phyloP scores from a whole-genome alignment of 352 stramenopile genomes.

The Phytophthora boehmeriae region DNA sequence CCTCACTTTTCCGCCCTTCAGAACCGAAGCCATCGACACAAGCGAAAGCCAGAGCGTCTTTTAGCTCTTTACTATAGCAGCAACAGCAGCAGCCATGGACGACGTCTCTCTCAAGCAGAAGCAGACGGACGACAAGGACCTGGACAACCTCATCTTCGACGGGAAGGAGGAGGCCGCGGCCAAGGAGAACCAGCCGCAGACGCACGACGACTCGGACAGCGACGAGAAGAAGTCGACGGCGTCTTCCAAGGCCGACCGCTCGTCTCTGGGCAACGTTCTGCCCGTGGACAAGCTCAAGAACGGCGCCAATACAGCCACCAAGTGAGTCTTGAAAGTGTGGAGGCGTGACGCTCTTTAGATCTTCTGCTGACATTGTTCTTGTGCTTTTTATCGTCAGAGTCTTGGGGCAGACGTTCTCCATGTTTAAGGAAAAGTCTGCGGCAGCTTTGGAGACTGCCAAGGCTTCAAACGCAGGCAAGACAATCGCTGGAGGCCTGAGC shows the following conservation, averaged over 20 bases:
- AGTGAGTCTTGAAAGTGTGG: slow-evolving; percentile 43
- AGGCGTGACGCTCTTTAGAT: neutral
- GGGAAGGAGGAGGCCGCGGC: slow-evolving; percentile 49
- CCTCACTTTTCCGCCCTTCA: slow-evolving; percentile 27
- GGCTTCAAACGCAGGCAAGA: slow-evolving; percentile 72
- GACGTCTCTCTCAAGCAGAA: slow-evolving; percentile 65
- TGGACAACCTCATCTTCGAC: slow-evolving; percentile 88
- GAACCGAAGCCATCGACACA: slow-evolving; percentile 7
- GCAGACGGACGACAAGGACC: slow-evolving; percentile 70
- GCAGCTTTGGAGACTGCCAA: slow-evolving; percentile 80
- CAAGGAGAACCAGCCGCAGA: slow-evolving; percentile 39
- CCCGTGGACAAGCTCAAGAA: slow-evolving; percentile 91
- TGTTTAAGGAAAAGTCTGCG: slow-evolving; percentile 77
- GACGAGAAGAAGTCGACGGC: slow-evolving; percentile 43
- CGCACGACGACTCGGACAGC: slow-evolving; percentile 45
- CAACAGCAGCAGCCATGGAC: slow-evolving; percentile 37
- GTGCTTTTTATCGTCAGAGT: slow-evolving; percentile 40
- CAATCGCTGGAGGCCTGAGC: slow-evolving; percentile 69
- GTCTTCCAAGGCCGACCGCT: slow-evolving; percentile 60
- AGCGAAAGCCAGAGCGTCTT: slow-evolving; percentile 15
- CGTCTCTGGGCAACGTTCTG: slow-evolving; percentile 80
- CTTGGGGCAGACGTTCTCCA: slow-evolving; percentile 66
- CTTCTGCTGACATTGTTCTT: slow-evolving; percentile 7
- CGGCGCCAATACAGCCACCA: slow-evolving; percentile 74
- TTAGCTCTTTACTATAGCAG: neutral